Evolutionary conservation across 129 eudicot genomes (phyloP).

Genomic region (Erigeron canadensis): DNA sequence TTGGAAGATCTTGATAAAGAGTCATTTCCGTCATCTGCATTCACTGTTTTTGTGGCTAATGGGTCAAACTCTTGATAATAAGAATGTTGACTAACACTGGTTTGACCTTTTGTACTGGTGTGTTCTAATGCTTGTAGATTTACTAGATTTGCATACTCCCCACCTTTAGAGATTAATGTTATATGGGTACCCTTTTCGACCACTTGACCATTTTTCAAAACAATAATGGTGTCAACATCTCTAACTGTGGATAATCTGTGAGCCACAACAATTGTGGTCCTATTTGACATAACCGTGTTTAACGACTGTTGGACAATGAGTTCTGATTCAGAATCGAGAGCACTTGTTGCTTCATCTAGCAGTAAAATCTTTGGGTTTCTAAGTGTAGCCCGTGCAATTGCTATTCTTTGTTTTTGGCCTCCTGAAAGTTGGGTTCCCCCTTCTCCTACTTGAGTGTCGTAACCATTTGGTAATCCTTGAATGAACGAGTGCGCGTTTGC

Average conservation of each 20-base stretch:
- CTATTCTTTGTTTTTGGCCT: slow-evolving; percentile 83
- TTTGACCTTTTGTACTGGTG: slow-evolving; percentile 24
- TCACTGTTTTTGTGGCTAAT: slow-evolving; percentile 12
- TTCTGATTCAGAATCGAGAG: slow-evolving; percentile 85
- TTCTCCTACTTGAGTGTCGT: slow-evolving; percentile 84
- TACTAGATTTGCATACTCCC: slow-evolving; percentile 61
- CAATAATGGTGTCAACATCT: slow-evolving; percentile 62
- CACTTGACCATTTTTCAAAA: slow-evolving; percentile 60
- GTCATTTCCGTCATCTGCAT: slow-evolving; percentile 13
- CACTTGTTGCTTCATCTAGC: slow-evolving; percentile 91
- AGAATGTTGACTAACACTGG: not conserved
- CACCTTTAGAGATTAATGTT: slow-evolving; percentile 48
- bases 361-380: slow-evolving; percentile 74
- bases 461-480: slow-evolving; percentile 58
- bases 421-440: slow-evolving; percentile 87
- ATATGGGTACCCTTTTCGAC: slow-evolving; percentile 60
- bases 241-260: slow-evolving; percentile 70
- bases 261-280: slow-evolving; percentile 73
- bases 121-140: slow-evolving; percentile 55
- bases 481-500: slow-evolving; percentile 78
- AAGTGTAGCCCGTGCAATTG: slow-evolving; percentile 77
- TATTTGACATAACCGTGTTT: slow-evolving; percentile 47
- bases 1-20: slow-evolving; percentile 19
- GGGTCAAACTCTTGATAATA: slow-evolving; percentile 15
- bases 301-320: slow-evolving; percentile 66